Conservation (phyloP, 139 green algal species). For the Volvox reticuliferus region DNA sequence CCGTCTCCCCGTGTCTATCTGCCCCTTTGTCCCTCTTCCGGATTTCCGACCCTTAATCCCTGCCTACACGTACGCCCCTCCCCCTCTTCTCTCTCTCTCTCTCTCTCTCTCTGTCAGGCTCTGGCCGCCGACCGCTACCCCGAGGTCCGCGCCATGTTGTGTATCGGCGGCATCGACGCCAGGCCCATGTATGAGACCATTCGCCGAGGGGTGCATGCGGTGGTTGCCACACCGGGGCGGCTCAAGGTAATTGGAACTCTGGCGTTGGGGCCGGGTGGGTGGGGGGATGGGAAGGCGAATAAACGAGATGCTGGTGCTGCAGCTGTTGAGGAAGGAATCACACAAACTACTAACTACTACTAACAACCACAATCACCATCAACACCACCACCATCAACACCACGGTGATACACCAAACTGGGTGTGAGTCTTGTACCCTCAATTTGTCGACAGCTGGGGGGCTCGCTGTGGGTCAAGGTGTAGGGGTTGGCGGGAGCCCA, state of each 20-base stretch:
- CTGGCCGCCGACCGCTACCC: conserved; percentile 73
- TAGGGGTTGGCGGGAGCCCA: too few species aligned
- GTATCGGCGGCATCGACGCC: conserved; percentile 90
- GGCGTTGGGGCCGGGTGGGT: neutral
- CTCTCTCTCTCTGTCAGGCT: conserved; percentile 31
- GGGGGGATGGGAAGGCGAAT: neutral
- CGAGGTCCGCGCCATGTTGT: conserved; percentile 89
- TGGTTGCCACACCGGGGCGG: conserved; percentile 93
- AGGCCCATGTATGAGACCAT: conserved; percentile 61
- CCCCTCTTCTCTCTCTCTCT: neutral
- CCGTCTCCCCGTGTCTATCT: too few species aligned
- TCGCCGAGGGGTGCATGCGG: conserved; percentile 88
- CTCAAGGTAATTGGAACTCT: conserved; percentile 77
- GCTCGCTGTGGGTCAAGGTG: too few species aligned
- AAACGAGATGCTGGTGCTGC: neutral
- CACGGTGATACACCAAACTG: too few species aligned
- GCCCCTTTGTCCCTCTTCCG: too few species aligned
- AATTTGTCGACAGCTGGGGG: too few species aligned
- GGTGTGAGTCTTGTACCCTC: too few species aligned
- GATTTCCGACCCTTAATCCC: too few species aligned
- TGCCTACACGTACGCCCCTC: too few species aligned
- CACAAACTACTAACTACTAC: neutral
- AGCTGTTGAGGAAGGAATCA: neutral
- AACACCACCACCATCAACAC: neutral
- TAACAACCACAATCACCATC: neutral